Evolutionary conservation across 352 stramenopile species (phyloP), one percentile per base, ranked within the genome.

Genomic region (Phytophthora idaei): DNA sequence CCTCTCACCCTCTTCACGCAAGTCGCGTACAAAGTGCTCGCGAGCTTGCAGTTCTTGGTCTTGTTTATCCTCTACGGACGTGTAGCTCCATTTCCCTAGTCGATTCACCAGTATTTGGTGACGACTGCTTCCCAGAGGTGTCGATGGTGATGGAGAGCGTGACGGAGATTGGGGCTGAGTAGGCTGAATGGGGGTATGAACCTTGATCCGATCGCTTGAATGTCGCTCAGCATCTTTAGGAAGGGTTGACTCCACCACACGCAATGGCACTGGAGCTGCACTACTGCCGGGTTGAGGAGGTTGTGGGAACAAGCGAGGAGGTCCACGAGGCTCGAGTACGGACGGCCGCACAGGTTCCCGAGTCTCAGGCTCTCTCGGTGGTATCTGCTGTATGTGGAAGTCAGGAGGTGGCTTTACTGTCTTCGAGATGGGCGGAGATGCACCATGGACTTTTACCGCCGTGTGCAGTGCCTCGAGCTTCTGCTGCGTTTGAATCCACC

Each of bases 1-100:
- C 8, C 83, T 75, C 57, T 92, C 84, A 0, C 75, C 78, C 61
- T 90, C 85, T 53, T 88, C 88, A 8, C 81, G 79, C 3, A 79
- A 61, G 53, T 86, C 90, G 45, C 76, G 81, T 36, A 93, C 89
- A 28, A 58, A 54, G 51, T 73, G 67, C 31, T 87, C 71, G 6
- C 78, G 71, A 41, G 69, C 39, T 56, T 89, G 73, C 8, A 71
- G 74, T 37, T 94, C 60, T 45, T 73, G 61, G 10, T 67, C 25
- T 25, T 77, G 58, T 56, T 77, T 76, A n/a, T 81, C 78, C 2
- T 86, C 61, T 9, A 82, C 44, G 8, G 67, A 76, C 1, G 59
- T 51, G 41, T 76, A 84, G 6, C 25, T 52, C 0, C 69, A 55
- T 32, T 76, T 78, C 7, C 80, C 81, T 5, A 91, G 51, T 11